A percentile compares a stretch with the other conserved stretches of the same genome.
These are phyloP conservation scores for Amorphotheca resinae DNA, from an alignment of 495 filamentous ascomycete species.

Conservation along the genomic window DNA sequence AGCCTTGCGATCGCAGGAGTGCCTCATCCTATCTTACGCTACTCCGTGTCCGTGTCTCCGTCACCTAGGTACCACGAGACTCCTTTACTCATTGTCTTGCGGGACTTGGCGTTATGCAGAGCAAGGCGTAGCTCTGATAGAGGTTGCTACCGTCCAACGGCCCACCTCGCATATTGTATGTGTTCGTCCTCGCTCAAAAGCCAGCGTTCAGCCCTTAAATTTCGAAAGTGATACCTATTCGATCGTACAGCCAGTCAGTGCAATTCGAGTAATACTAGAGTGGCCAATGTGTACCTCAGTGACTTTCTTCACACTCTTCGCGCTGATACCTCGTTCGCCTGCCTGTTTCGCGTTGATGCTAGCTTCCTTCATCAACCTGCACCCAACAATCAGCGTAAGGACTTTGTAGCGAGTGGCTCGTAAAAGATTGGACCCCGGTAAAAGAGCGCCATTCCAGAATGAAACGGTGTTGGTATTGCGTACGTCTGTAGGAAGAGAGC, in stretches of 20 bases:
- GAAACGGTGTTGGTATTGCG: background rate
- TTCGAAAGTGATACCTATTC: constrained; percentile 42
- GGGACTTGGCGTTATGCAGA: too few species aligned
- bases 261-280: background rate
- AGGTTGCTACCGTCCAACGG: too few species aligned
- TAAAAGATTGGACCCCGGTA: too few species aligned
- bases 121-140: too few species aligned
- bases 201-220: constrained; percentile 67
- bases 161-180: too few species aligned
- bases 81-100: too few species aligned
- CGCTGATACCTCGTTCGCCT: constrained; percentile 60
- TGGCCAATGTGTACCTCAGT: constrained; percentile 42
- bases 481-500: constrained; percentile 83
- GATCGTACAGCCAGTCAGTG: background rate
- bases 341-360: constrained; percentile 60
- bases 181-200: too few species aligned
- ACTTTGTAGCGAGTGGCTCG: background rate
- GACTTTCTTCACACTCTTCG: constrained; percentile 62
- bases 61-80: too few species aligned
- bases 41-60: too few species aligned
- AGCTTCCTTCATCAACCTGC: constrained; percentile 74
- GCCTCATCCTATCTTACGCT: too few species aligned
- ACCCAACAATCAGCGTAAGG: constrained; percentile 4
- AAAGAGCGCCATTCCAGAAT: too few species aligned
- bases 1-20: too few species aligned